A percentile compares a stretch with the other conserved stretches of the same genome.
These are phyloP conservation scores for Aspergillus puulaauensis DNA, from an alignment of 2,329 filamentous ascomycete species.

Conservation along the genomic window DNA sequence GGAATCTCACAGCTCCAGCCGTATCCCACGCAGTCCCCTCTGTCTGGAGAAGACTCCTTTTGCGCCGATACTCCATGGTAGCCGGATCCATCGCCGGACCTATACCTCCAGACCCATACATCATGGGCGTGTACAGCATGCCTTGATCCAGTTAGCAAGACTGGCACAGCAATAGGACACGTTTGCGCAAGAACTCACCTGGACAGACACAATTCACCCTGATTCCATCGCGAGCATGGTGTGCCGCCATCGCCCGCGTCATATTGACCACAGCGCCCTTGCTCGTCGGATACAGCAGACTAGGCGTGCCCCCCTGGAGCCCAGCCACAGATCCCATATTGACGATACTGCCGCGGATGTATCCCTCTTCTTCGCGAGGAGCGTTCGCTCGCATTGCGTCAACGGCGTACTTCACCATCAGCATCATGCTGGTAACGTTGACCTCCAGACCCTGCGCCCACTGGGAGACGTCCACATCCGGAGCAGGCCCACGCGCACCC, in stretches of 20 bases:
- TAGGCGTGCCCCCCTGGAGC: constrained; percentile 52
- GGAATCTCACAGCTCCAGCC: constrained; percentile 48
- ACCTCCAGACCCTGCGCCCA: constrained; percentile 60
- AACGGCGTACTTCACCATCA: constrained; percentile 62
- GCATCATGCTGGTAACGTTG: constrained; percentile 66
- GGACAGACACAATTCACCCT: constrained; percentile 58
- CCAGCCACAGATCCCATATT: constrained; percentile 63
- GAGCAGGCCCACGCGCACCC: constrained; percentile 59
- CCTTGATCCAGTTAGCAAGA: no score
- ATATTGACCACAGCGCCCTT: constrained; percentile 58
- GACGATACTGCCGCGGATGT: constrained; percentile 29
- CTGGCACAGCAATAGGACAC: neutral
- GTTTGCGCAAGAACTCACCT: constrained; percentile 23
- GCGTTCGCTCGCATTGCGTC: no score
- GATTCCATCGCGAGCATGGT: constrained; percentile 53
- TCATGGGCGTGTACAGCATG: constrained; percentile 58
- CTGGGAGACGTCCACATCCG: constrained; percentile 58
- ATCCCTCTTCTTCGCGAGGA: constrained; percentile 58
- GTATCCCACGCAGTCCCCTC: constrained; percentile 58
- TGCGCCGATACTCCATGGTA: constrained; percentile 49
- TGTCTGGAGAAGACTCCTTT: constrained; percentile 52
- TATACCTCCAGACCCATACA: constrained; percentile 39
- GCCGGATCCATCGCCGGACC: constrained; percentile 46
- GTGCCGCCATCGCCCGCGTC: constrained; percentile 57
- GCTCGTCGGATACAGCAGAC: constrained; percentile 54